Evolutionary conservation across 306 rosid species (phyloP).

Genomic region (Ormosia emarginata): DNA sequence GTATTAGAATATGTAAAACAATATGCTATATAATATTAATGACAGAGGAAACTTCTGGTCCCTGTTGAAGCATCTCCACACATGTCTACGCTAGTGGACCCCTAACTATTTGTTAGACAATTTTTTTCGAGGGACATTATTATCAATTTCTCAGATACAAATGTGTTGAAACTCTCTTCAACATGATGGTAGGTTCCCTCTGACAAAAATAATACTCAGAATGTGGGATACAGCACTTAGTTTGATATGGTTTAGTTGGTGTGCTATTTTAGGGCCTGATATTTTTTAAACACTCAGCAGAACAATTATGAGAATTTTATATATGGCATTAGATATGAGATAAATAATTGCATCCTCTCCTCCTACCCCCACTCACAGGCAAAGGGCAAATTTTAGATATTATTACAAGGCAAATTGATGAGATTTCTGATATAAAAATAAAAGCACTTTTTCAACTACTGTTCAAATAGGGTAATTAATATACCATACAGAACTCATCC

Average conservation of each 20-base stretch:
- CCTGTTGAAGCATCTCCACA: neutral
- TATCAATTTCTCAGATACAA: neutral
- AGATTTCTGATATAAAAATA: neutral
- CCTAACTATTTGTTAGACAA: neutral
- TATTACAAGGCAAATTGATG: neutral
- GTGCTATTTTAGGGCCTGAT: neutral
- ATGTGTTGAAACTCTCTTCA: neutral
- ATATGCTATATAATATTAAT: neutral
- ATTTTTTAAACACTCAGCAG: neutral
- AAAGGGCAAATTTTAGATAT: neutral
- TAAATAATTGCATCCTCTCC: neutral
- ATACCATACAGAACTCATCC: neutral
- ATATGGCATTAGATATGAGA: neutral
- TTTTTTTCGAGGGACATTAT: neutral
- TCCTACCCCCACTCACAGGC: neutral
- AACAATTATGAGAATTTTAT: neutral
- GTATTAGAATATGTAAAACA: neutral
- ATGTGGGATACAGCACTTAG: neutral
- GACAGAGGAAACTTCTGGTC: neutral
- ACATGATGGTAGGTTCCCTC: neutral
- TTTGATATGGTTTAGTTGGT: neutral
- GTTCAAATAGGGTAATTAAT: neutral
- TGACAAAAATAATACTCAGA: neutral
- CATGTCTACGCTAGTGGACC: neutral
- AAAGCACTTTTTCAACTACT: neutral